Conservation (phyloP, 148 eudicot species). For the Rhododendron molle region DNA sequence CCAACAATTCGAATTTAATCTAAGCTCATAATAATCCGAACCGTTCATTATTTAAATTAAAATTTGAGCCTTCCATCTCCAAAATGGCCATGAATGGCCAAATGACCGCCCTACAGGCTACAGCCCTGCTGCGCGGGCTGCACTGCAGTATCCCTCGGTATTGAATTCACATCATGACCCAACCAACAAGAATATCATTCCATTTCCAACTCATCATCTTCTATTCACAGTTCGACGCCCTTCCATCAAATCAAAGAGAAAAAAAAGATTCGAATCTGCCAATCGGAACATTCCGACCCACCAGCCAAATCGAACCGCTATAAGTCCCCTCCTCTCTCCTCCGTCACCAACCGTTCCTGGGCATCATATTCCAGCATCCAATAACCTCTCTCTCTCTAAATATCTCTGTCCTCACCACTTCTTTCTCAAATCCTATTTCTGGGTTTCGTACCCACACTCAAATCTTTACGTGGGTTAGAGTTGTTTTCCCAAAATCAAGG, state of each 20-base stretch:
- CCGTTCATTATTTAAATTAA: no score
- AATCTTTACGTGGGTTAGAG: not conserved
- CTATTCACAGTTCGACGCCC: not conserved
- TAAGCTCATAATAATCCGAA: rapidly evolving
- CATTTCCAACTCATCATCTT: not conserved
- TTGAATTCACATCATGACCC: not conserved
- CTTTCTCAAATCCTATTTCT: constrained; percentile 8
- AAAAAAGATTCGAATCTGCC: constrained; percentile 46
- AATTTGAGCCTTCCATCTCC: no score
- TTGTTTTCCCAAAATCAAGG: not conserved
- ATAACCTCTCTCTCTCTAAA: not conserved
- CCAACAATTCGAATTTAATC: no score
- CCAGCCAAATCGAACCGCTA: constrained; percentile 5
- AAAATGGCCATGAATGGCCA: no score
- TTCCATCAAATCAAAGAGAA: not conserved
- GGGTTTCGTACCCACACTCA: constrained; percentile 11
- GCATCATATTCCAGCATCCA: not conserved
- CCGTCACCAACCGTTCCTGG: constrained; percentile 9
- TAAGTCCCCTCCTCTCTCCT: not conserved
- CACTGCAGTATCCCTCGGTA: no score
- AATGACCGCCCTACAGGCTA: no score
- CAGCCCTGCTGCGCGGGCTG: no score
- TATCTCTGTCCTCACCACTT: not conserved
- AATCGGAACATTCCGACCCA: constrained; percentile 33
- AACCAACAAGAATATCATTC: not conserved